Base-by-base conservation (phyloP, 331 rosid genomes). In the Rhamnella rubrinervis region DNA sequence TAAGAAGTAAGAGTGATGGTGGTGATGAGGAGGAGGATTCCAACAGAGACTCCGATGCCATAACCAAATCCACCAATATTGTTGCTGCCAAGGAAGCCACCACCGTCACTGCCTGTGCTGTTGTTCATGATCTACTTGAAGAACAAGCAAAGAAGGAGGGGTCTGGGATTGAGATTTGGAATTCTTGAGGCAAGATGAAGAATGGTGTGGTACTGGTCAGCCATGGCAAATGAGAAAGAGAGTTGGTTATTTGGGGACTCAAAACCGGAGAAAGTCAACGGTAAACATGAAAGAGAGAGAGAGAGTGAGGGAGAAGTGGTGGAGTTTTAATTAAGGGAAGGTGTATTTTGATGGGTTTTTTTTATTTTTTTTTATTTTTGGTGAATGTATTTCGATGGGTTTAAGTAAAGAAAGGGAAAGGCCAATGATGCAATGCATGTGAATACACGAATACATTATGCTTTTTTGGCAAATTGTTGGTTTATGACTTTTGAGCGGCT, bases 1-100 rank as follows among this genome's bases (percentile, higher is more conserved):
- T 93, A 93, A 40, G 97, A 90, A 28, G 97, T 82, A 20, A 93
- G 83, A 55, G 95, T 87, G 72, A 91, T 83, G 72, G 96, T 91
- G 53, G 98, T 91, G 68, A 93, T 87, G 60, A 91, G 96, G 23
- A 93, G 49, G 21, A 93, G 97, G 61, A 93, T 77, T 6, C 97
- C 98, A 76, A 87, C 83, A 18, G 98, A 91, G 40, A 91, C 85
- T 51, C 97, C 98, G 71, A 93, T 77, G 65, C 80, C 96, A 68
- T 84, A 84, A 49, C 96, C 92, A 49, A 88, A 87, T 8, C 95
- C 81, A 46, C 90, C 87, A 18, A 85, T 70, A 77, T 70, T 23
- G 52, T 41, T 81, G n/a, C 92, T 79, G 17, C 88, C 89, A 15
- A 90, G 72, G 71, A 82, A 73, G 38, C 93, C 97, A 21, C 83